A percentile compares a stretch with the other conserved stretches of the same genome.
phyloP scores from a whole-genome alignment of 2,329 filamentous ascomycete species.

The Nemania serpens region DNA sequence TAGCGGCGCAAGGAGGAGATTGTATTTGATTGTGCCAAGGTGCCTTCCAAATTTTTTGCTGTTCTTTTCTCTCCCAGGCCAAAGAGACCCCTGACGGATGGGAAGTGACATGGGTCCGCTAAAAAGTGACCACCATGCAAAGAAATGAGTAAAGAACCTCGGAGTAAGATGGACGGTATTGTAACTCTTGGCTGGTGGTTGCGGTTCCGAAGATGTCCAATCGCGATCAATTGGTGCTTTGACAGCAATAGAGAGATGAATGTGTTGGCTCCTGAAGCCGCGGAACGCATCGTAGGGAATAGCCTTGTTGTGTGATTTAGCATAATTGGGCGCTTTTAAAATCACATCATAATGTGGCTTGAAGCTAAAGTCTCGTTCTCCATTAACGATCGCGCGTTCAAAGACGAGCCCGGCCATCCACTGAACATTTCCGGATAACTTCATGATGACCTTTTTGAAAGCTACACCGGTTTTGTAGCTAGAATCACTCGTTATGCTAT shows the following conservation, averaged over 20 bases:
- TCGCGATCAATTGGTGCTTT: constrained; percentile 85
- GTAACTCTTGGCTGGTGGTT: constrained; percentile 80
- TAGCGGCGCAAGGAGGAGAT: constrained; percentile 84
- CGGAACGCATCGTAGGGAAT: constrained; percentile 86
- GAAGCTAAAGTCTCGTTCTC: constrained; percentile 82
- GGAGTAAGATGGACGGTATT: constrained; percentile 95
- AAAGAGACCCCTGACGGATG: constrained; percentile 87
- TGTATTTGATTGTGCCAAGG: constrained; percentile 98
- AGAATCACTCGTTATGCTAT: constrained; percentile 65
- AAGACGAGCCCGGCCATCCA: constrained; percentile 93
- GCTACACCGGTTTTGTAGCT: constrained; percentile 73
- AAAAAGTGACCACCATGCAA: constrained; percentile 96
- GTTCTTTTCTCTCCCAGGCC: constrained; percentile 91
- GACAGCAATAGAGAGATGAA: constrained; percentile 92
- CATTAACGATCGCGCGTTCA: constrained; percentile 76
- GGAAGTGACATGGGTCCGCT: constrained; percentile 93
- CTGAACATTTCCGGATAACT: constrained; percentile 92
- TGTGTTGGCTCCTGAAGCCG: constrained; percentile 95
- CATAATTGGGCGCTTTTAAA: constrained; percentile 77
- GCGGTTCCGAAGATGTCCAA: constrained; percentile 76
- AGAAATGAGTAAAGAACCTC: constrained; percentile 98
- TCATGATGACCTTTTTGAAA: constrained; percentile 99
- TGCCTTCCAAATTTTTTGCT: constrained; percentile 99
- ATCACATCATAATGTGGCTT: constrained; percentile 90
- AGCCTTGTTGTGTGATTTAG: constrained; percentile 60